Base-by-base conservation (phyloP, 2,329 filamentous ascomycete species). In the Sclerotinia subarctica region DNA sequence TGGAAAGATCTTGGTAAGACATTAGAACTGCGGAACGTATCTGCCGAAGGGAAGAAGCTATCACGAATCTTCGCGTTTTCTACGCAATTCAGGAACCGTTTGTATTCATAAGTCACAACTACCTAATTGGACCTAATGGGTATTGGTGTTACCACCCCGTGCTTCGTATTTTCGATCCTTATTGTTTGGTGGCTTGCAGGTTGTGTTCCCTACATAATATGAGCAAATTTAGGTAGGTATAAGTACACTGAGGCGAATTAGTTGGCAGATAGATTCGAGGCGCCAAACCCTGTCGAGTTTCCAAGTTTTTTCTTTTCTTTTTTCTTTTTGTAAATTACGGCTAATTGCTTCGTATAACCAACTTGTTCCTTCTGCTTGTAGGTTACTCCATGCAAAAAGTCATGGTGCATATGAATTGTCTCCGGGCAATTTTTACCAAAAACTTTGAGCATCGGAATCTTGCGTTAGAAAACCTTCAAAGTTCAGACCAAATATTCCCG, bases 341-440 rank as follows among this genome's bases (percentile, higher is more conserved):
- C 21, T 49, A 35, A 47, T 60, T 32, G 21, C 44, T 60, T 60
- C 58, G 58, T 60, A 60, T 47, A 35, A 26, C 57, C 57, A 60
- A 46, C 42, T 47, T n/a, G n/a, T n/a, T n/a, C n/a, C n/a, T 29
- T 46, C 57, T n/a, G 24, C 19, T 47, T 15, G 24, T 47, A 60
- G 42, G 17, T 3, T 47, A 10, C 26, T 15, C 38, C 1, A 57
- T 42, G 32, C 53, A 24, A 42, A 21, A 42, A 8, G 6, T 13
- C 21, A 24, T 24, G 17, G 13, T 57, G 32, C 13, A 57, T 42
- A 24, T 1, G 1, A 42, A 42, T 24, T 42, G 21, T 42, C 11
- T 35, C 21, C 21, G 32, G 13, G 4, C 5, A 5, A 35, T 19
- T 54, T 21, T 32, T 56, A n/a, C 13, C 19, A 38, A 15, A 38